Base-by-base conservation (phyloP, 192 early-diverging fungal species). In the Funneliformis mosseae region DNA sequence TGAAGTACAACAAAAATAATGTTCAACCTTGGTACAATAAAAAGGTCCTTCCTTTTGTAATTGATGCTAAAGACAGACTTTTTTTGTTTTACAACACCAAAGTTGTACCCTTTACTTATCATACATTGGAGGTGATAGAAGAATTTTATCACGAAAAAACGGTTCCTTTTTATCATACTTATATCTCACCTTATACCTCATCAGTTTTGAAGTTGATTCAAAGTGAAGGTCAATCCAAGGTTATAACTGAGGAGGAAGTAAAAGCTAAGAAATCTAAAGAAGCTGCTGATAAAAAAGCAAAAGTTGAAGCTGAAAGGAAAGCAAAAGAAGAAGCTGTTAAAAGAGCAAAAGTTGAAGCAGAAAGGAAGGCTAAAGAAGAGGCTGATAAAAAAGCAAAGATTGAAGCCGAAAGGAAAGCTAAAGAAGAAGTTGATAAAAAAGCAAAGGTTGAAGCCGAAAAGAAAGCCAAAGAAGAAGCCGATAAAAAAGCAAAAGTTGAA, bases 11-110 rank as follows among this genome's bases (percentile, higher is more conserved):
- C 60, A 42, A 77, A 43, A 63, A 60, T 33, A 63, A 39, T 0
- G 12, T 77, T 43, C 27, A 27, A 42, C 75, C 75, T 63, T 77
- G 14, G 33, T 77, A 62, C n/a, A 8, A 41, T 18, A 41, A 61
- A n/a, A 23, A n/a, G 2, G n/a, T 77, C 8, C 14, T 27, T 23
- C 75, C 75, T 8, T 41, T 21, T 8, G 27, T 50, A n/a, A 16
- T 16, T 0, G 33, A 50, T 16, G 11, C 23, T n/a, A 63, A 63
- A 63, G 75, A 62, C n/a, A 77, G 63, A 41, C 18, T 27, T 2
- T 12, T 43, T 42, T 0, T 12, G 3, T 21, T 18, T 42, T 76
- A 76, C 9, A 8, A 76, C 23, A 28, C 3, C 16, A 63, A 60
- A 23, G 33, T 39, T 8, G 41, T 23, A 25, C 75, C 75, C 3